Percentiles rank a stretch among this genome's conserved stretches.
Conservation (phyloP, 2,329 filamentous ascomycete species). For the Beauveria sp. region DNA sequence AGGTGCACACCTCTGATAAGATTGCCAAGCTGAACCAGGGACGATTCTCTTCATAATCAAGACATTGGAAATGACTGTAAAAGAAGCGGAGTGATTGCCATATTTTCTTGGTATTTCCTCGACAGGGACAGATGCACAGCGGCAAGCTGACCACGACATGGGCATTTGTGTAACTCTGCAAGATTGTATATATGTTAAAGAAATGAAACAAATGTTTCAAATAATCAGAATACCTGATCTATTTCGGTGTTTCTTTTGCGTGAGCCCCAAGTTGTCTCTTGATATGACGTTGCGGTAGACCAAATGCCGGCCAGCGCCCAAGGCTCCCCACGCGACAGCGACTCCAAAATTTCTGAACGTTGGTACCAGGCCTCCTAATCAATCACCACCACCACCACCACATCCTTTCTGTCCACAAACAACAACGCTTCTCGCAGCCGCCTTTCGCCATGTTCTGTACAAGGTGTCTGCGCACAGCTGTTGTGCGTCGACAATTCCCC, state of each 20-base stretch:
- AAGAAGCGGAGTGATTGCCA: neutral
- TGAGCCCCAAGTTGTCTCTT: no score
- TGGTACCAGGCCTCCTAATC: neutral
- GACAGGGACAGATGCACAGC: constrained; percentile 1
- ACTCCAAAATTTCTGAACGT: constrained; percentile 13
- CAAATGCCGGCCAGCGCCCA: neutral
- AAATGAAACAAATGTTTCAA: constrained; percentile 18
- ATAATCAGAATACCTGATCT: neutral
- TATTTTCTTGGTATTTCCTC: constrained; percentile 6
- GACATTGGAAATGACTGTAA: neutral
- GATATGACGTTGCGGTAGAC: neutral
- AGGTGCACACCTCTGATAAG: constrained; percentile 33
- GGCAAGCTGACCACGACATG: constrained; percentile 8
- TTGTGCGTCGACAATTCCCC: constrained; percentile 23
- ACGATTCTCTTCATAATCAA: constrained; percentile 24
- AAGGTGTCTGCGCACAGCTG: constrained; percentile 41
- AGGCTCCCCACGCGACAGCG: constrained; percentile 21
- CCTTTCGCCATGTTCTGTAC: constrained; percentile 31
- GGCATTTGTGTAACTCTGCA: constrained; percentile 20
- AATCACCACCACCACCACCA: constrained; percentile 15
- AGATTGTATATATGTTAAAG: constrained; percentile 28
- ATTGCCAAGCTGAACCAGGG: constrained; percentile 30
- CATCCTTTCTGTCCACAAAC: constrained; percentile 18
- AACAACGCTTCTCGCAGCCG: neutral
- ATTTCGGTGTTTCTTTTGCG: neutral